These are phyloP conservation scores for Asterella californica DNA, from an alignment of 225 moss, liverwort and hornwort genomes.

Conservation along the genomic window DNA sequence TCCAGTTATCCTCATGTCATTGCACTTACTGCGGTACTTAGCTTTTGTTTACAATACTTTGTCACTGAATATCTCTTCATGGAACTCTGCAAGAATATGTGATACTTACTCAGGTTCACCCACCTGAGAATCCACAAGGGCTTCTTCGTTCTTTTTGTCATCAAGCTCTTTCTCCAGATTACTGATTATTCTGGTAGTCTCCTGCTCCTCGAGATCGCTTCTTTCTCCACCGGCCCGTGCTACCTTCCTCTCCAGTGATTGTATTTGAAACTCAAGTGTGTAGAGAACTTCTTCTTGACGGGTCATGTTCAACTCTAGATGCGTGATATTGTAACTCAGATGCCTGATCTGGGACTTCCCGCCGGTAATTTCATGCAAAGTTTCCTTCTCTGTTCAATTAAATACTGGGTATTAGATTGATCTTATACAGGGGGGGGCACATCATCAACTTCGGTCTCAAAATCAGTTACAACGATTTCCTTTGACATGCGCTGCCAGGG, in stretches of 20 bases:
- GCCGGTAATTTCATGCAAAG: conserved; percentile 66
- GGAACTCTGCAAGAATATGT: not conserved
- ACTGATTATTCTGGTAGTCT: conserved; percentile 50
- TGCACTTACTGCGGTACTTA: not conserved
- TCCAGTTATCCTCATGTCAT: not conserved
- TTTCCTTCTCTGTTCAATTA: conserved; percentile 49
- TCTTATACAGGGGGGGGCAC: not conserved
- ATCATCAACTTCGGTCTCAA: not conserved
- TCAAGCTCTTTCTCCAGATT: conserved; percentile 63
- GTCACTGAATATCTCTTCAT: not conserved
- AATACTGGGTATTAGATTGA: not conserved
- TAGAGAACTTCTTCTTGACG: conserved; percentile 80
- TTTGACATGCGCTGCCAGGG: not conserved
- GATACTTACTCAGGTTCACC: not conserved
- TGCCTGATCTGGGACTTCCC: conserved; percentile 79
- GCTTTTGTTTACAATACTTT: not conserved
- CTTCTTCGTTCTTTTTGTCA: conserved; percentile 51
- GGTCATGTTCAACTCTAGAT: conserved; percentile 58
- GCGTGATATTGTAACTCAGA: conserved; percentile 50
- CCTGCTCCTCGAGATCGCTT: conserved; percentile 54
- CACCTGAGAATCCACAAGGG: conserved; percentile 59
- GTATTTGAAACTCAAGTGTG: conserved; percentile 74
- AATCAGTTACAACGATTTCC: not conserved
- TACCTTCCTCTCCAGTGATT: conserved; percentile 73
- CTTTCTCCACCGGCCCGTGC: conserved; percentile 64